Conservation (phyloP, 2,329 filamentous ascomycete genomes). For the Fusarium xyrophilum region DNA sequence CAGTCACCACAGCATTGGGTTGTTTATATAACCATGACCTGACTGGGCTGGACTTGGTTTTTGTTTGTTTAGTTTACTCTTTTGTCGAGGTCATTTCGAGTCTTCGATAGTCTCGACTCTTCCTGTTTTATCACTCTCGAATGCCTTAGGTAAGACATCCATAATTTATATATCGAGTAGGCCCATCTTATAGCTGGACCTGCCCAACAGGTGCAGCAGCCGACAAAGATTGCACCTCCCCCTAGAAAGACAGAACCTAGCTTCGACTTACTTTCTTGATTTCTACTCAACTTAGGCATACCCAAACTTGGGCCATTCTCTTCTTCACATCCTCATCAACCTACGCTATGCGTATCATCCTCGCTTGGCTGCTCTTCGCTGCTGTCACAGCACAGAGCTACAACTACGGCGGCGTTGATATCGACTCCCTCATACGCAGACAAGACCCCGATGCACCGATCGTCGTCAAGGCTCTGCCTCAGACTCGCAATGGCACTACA, state of each 20-base stretch:
- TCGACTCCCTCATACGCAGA: constrained; percentile 50
- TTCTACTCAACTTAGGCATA: background rate
- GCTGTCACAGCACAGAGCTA: constrained; percentile 48
- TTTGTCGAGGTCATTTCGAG: background rate
- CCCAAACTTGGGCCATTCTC: background rate
- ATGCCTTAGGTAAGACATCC: background rate
- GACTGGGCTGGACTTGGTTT: background rate
- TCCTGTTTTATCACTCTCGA: background rate
- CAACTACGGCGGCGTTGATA: constrained; percentile 60
- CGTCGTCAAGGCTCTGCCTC: constrained; percentile 54
- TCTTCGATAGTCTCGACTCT: background rate
- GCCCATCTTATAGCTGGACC: background rate
- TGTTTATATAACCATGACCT: background rate
- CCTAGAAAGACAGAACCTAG: background rate
- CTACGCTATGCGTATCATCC: constrained; percentile 22
- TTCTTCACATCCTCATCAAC: background rate
- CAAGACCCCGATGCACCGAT: constrained; percentile 48
- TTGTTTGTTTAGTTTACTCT: background rate
- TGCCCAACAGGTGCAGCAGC: constrained; percentile 1
- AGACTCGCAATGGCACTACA: constrained; percentile 48
- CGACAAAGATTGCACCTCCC: background rate
- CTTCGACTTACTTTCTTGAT: background rate
- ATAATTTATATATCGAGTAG: background rate
- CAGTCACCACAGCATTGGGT: background rate
- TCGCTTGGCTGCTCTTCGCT: constrained; percentile 17